Percentiles rank a stretch among this genome's conserved stretches.
These are phyloP conservation scores for Tritrichomonas foetus DNA, from an alignment of 208 protist species.

Conservation along the genomic window DNA sequence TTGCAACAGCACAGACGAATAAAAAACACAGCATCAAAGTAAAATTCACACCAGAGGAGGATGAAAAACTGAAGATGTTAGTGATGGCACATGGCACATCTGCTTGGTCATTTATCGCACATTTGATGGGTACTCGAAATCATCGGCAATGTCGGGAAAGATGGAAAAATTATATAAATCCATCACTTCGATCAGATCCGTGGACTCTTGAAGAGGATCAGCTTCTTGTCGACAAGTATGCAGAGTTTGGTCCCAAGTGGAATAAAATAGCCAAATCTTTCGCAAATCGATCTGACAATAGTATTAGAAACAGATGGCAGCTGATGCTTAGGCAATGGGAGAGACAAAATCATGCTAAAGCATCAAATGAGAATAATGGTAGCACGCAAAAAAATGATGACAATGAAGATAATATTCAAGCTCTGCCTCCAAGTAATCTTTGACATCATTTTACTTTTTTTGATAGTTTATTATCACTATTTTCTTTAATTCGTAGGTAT, in stretches of 20 bases:
- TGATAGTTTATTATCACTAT: no score
- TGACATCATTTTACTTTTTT: no score
- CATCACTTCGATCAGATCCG: background rate
- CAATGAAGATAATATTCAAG: no score
- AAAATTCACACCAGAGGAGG: constrained; percentile 6
- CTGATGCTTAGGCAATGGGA: background rate
- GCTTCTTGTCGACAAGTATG: background rate
- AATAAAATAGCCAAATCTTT: background rate
- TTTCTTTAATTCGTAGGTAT: no score
- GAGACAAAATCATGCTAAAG: no score
- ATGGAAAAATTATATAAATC: constrained; percentile 27
- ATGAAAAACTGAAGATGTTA: background rate
- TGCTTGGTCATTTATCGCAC: background rate
- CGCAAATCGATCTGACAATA: background rate
- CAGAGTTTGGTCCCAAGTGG: background rate
- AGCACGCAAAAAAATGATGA: no score
- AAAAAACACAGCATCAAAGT: background rate
- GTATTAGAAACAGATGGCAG: background rate
- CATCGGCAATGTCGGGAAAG: background rate
- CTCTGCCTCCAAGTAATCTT: no score
- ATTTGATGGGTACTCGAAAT: background rate
- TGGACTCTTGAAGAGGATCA: constrained; percentile 23
- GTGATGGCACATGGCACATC: background rate
- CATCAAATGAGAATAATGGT: no score
- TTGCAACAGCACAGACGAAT: no score